These are phyloP conservation scores for Thalassiosira pacifica DNA, from an alignment of 352 stramenopile genomes.

Conservation along the genomic window DNA sequence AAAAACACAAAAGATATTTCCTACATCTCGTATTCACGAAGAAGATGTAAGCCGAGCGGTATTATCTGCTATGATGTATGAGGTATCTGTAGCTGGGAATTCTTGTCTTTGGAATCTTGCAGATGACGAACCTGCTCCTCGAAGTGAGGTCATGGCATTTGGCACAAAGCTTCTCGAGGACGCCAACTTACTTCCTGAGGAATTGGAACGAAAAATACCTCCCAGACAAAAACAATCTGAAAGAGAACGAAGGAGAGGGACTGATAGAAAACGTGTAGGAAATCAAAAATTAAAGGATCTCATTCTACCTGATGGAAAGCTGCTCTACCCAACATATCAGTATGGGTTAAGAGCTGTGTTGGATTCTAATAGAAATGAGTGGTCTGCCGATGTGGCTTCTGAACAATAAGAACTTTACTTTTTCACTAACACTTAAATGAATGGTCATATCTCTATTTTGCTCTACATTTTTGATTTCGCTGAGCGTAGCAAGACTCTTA, in stretches of 20 bases:
- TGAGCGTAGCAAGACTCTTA: background rate
- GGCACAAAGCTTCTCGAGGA: slow-evolving; percentile 59
- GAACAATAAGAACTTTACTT: slow-evolving; percentile 7
- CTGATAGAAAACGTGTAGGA: slow-evolving; percentile 70
- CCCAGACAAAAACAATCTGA: slow-evolving; percentile 12
- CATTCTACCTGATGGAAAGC: slow-evolving; percentile 35
- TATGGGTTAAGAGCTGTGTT: slow-evolving; percentile 73
- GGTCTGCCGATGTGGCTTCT: slow-evolving; percentile 16
- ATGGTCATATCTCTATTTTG: background rate
- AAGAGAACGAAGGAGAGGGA: slow-evolving; percentile 59
- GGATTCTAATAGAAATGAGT: slow-evolving; percentile 43
- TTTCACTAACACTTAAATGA: slow-evolving; percentile 27
- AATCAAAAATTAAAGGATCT: slow-evolving; percentile 72
- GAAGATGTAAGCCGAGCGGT: slow-evolving; percentile 70
- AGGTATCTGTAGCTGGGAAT: slow-evolving; percentile 9
- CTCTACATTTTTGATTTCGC: background rate
- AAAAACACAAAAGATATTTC: slow-evolving; percentile 34
- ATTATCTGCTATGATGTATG: slow-evolving; percentile 57
- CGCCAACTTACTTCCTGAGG: slow-evolving; percentile 21
- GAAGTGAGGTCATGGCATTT: slow-evolving; percentile 70
- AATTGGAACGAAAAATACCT: background rate
- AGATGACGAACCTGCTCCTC: slow-evolving; percentile 70
- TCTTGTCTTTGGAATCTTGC: slow-evolving; percentile 75
- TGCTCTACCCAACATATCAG: slow-evolving; percentile 73
- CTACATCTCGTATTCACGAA: slow-evolving; percentile 77